phyloP scores from a whole-genome alignment of 805 yeast species.

The Barnettozyma botsteinii region DNA sequence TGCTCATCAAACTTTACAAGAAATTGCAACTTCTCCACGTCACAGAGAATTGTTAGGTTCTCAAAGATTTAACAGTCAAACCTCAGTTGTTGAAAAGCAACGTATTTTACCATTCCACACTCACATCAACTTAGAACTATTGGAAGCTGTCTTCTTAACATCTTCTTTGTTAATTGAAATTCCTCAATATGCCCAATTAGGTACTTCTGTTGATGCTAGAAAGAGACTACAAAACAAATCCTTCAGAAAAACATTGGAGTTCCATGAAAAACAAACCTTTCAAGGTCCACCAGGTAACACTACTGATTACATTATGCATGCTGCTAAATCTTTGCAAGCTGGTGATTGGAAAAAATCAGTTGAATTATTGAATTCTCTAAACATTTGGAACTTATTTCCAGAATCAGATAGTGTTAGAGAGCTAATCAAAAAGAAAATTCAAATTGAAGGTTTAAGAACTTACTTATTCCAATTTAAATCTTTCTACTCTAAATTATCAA shows the following conservation, averaged over 20 bases:
- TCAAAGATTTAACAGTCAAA: constrained; percentile 56
- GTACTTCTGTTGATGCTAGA: constrained; percentile 48
- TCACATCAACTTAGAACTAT: constrained; percentile 93
- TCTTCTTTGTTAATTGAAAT: constrained; percentile 85
- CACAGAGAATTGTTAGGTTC: constrained; percentile 85
- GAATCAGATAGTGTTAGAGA: constrained; percentile 58
- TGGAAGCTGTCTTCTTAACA: constrained; percentile 92
- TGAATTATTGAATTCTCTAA: constrained; percentile 65
- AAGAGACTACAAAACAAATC: constrained; percentile 69
- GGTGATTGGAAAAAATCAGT: constrained; percentile 87
- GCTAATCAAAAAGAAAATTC: constrained; percentile 75
- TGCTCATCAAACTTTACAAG: constrained; percentile 80
- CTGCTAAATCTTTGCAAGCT: constrained; percentile 79
- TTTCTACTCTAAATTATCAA: constrained; percentile 68
- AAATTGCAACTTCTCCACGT: constrained; percentile 79
- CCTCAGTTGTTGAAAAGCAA: constrained; percentile 59
- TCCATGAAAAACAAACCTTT: constrained; percentile 89
- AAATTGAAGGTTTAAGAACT: constrained; percentile 89
- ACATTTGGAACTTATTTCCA: constrained; percentile 80
- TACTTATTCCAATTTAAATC: constrained; percentile 80
- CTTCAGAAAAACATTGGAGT: constrained; percentile 85
- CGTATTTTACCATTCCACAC: constrained; percentile 94
- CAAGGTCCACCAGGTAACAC: constrained; percentile 98
- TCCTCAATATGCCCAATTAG: constrained; percentile 78
- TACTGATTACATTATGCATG: constrained; percentile 87